phyloP scores from a whole-genome alignment of 2,329 filamentous ascomycete genomes.

The Calonectria honghensis region DNA sequence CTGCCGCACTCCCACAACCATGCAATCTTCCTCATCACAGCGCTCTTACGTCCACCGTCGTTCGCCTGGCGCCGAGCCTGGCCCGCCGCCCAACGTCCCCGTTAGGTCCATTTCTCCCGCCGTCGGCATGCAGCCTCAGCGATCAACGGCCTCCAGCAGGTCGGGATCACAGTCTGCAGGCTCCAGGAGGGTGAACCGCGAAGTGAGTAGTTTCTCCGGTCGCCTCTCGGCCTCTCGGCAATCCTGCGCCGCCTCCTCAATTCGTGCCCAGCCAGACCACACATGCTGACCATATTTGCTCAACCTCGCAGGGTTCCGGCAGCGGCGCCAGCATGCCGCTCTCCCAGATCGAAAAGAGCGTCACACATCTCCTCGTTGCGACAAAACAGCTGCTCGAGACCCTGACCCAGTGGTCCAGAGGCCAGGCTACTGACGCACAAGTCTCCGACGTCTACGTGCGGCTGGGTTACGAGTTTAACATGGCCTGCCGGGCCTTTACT shows the following conservation, averaged over 20 bases:
- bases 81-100: conserved; percentile 73
- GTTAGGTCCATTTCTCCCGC: conserved; percentile 77
- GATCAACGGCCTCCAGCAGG: conserved; percentile 81
- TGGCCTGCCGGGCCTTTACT: conserved; percentile 96
- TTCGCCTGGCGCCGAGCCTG: conserved; percentile 78
- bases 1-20: conserved; percentile 36
- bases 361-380: conserved; percentile 96
- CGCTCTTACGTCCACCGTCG: conserved; percentile 73
- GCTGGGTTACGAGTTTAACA: conserved; percentile 98
- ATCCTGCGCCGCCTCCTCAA: conserved; percentile 46
- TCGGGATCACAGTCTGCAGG: conserved; percentile 66
- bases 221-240: conserved; percentile 22
- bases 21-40: conserved; percentile 64
- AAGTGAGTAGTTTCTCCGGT: conserved; percentile 54
- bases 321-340: conserved; percentile 82
- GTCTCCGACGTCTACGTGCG: conserved; percentile 99
- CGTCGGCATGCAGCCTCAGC: conserved; percentile 76
- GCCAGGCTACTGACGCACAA: conserved; percentile 92
- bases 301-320: conserved; percentile 67
- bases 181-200: conserved; percentile 59
- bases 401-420: conserved; percentile 96
- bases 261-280: conserved; percentile 41
- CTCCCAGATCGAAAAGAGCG: conserved; percentile 99
- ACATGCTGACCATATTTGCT: conserved; percentile 51
- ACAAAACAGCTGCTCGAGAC: conserved; percentile 99